Percentiles rank a stretch among this genome's conserved stretches.
Conservation (phyloP, 768 basidiomycete genomes). For the Tulasnella sp. region DNA sequence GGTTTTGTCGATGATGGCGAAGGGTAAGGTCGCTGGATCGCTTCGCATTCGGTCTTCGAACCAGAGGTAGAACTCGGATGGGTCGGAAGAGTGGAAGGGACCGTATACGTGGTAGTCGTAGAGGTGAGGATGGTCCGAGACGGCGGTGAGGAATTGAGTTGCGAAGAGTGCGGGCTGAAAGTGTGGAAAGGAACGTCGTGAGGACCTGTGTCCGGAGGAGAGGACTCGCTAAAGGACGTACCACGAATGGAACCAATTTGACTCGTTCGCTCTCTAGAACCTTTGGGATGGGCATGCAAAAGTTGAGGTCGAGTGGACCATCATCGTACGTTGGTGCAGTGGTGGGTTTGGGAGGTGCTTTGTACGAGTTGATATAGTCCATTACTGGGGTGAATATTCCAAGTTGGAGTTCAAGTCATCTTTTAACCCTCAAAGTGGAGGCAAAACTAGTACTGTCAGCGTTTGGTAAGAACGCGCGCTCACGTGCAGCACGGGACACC, state of each 20-base stretch:
- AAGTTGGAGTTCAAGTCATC: too few relatives aligned
- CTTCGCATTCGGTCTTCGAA: conserved; percentile 29
- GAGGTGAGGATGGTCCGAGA: conserved; percentile 35
- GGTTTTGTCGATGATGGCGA: conserved; percentile 49
- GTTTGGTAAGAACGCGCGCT: too few relatives aligned
- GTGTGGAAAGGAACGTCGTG: too few relatives aligned
- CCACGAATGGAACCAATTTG: conserved; percentile 43
- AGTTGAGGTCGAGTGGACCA: conserved; percentile 40
- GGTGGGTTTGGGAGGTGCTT: not conserved
- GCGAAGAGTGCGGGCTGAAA: conserved; percentile 39
- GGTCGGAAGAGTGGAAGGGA: conserved; percentile 28
- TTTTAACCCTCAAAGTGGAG: not conserved
- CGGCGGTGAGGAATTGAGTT: conserved; percentile 34
- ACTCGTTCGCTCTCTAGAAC: conserved; percentile 43
- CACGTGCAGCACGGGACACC: not conserved
- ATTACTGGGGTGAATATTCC: too few relatives aligned
- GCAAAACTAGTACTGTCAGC: too few relatives aligned
- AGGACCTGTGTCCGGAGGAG: too few relatives aligned
- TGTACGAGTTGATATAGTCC: not conserved
- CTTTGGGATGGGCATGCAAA: conserved; percentile 41
- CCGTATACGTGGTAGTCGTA: conserved; percentile 46
- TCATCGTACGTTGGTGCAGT: not conserved
- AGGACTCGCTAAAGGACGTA: not conserved
- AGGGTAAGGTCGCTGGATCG: conserved; percentile 35
- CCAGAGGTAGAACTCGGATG: not conserved